Percentiles rank a stretch among this genome's conserved stretches.
Evolutionary conservation across 805 yeast species (phyloP).

Genomic region (Ascoidea rubescens): DNA sequence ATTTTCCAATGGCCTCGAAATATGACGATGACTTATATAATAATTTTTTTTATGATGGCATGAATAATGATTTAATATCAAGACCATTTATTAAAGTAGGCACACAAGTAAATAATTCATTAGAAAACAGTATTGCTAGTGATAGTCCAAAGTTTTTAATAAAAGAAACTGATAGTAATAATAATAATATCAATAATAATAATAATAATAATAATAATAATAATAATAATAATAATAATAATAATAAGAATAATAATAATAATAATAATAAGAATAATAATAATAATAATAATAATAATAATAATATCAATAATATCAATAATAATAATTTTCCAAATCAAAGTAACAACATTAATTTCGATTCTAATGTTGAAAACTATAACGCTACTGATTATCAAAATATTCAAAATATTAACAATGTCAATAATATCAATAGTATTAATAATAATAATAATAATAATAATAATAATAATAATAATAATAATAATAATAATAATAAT

Average conservation of each 20-base stretch:
- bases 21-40: conserved; percentile 1
- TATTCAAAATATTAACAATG: background rate
- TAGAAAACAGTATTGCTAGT: background rate
- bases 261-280: too few species aligned
- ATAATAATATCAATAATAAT: too few species aligned
- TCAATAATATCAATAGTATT: background rate
- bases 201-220: too few species aligned
- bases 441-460: background rate
- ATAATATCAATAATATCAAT: too few species aligned
- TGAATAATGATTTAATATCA: conserved; percentile 7
- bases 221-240: too few species aligned
- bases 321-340: background rate
- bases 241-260: too few species aligned
- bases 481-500: background rate
- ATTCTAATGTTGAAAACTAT: too few species aligned
- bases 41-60: conserved; percentile 10
- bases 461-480: background rate
- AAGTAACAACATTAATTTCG: background rate
- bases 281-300: too few species aligned
- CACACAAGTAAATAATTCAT: background rate
- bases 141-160: background rate
- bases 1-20: background rate
- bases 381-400: too few species aligned
- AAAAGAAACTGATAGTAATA: background rate
- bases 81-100: conserved; percentile 10